Conservation (phyloP, 2,329 filamentous ascomycete genomes). For the Neoascochyta sp. region DNA sequence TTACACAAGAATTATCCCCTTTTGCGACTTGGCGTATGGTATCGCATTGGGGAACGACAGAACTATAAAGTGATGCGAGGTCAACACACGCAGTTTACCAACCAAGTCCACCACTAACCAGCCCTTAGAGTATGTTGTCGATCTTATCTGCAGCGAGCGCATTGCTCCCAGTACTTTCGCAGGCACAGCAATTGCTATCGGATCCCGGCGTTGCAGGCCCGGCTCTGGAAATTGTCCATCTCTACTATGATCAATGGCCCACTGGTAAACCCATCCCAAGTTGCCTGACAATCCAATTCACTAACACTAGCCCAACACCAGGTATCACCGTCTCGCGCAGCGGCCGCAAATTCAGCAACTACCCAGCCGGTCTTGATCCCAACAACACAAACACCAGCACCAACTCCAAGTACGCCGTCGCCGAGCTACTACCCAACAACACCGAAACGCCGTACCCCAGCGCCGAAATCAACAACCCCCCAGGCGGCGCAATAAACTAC, state of each 20-base stretch:
- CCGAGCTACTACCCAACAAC: constrained; percentile 44
- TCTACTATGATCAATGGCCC: constrained; percentile 52
- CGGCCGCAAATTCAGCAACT: constrained; percentile 53
- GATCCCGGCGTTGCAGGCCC: constrained; percentile 44
- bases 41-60: too few relatives aligned
- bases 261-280: constrained; percentile 29
- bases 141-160: constrained; percentile 8
- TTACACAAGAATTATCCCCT: too few relatives aligned
- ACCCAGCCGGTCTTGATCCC: constrained; percentile 48
- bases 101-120: too few relatives aligned
- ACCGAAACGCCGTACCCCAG: constrained; percentile 46
- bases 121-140: too few relatives aligned
- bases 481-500: constrained; percentile 51
- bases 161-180: constrained; percentile 10
- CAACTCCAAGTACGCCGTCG: constrained; percentile 48
- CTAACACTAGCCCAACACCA: constrained; percentile 9
- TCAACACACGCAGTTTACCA: too few relatives aligned
- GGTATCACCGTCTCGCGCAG: constrained; percentile 51
- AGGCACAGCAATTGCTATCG: constrained; percentile 15
- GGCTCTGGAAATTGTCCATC: constrained; percentile 47
- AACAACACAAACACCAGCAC: constrained; percentile 45
- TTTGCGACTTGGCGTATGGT: too few relatives aligned
- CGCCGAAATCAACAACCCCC: constrained; percentile 47
- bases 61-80: too few relatives aligned
- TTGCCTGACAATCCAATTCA: background rate